These are phyloP conservation scores for Pseudocercospora cruenta DNA, from an alignment of 2,329 filamentous ascomycete species.

Conservation along the genomic window DNA sequence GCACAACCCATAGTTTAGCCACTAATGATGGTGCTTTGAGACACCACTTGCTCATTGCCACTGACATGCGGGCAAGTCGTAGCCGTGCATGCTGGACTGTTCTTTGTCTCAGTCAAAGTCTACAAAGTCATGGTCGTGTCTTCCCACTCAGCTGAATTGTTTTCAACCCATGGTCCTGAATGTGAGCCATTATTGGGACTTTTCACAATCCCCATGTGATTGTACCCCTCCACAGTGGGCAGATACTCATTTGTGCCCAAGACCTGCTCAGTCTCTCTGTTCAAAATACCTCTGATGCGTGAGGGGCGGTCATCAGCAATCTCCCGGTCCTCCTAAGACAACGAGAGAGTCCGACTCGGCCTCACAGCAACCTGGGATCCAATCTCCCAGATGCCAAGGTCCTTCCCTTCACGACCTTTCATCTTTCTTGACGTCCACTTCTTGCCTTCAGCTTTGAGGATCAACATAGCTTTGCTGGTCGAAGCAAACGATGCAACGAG, in stretches of 20 bases:
- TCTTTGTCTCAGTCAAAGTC: background rate
- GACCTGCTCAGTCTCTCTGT: background rate
- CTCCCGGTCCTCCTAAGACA: conserved; percentile 6
- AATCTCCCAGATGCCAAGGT: conserved; percentile 50
- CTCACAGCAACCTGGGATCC: conserved; percentile 29
- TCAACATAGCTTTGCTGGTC: conserved; percentile 71
- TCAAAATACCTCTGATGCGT: background rate
- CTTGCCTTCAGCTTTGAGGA: conserved; percentile 49
- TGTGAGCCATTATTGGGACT: background rate
- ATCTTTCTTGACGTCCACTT: conserved; percentile 45
- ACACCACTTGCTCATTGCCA: too few relatives aligned
- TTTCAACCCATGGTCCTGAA: background rate
- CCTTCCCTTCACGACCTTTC: conserved; percentile 47
- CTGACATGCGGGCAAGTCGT: background rate
- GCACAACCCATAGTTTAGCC: background rate
- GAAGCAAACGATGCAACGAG: conserved; percentile 67
- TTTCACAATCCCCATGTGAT: background rate
- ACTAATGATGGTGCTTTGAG: too few relatives aligned
- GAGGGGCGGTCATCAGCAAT: background rate
- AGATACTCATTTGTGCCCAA: background rate
- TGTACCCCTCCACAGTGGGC: background rate
- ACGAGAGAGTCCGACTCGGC: conserved; percentile 2
- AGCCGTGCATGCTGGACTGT: background rate
- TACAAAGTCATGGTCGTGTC: conserved; percentile 2
- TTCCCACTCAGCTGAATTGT: background rate